A percentile compares a stretch with the other conserved stretches of the same genome.
These are phyloP conservation scores for Lichtheimia corymbifera DNA, from an alignment of 371 early-diverging fungal species.

Conservation along the genomic window DNA sequence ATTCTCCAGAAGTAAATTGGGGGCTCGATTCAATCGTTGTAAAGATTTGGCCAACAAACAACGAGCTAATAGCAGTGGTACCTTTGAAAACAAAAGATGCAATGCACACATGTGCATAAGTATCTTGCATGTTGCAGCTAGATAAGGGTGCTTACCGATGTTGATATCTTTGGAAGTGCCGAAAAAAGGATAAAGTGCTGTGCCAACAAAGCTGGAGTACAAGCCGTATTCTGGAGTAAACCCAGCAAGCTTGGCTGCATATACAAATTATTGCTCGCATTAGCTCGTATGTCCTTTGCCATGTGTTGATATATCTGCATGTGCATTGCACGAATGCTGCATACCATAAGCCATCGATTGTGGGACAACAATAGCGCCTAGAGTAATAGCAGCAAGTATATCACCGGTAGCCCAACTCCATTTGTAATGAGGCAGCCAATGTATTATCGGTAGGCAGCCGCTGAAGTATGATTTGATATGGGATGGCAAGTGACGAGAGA, in stretches of 20 bases:
- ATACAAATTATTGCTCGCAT: neutral
- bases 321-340: too few species aligned
- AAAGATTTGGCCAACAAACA: slow-evolving; percentile 68
- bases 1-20: slow-evolving; percentile 35
- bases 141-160: slow-evolving; percentile 57
- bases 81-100: slow-evolving; percentile 18
- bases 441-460: slow-evolving; percentile 60
- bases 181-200: slow-evolving; percentile 74
- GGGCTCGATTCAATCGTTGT: slow-evolving; percentile 42
- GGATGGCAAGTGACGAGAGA: slow-evolving; percentile 16
- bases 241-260: slow-evolving; percentile 74
- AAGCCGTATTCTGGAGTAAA: slow-evolving; percentile 85
- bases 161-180: slow-evolving; percentile 88
- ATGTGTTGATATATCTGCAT: neutral
- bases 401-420: slow-evolving; percentile 70
- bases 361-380: slow-evolving; percentile 78
- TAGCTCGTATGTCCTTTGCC: too few species aligned
- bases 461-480: slow-evolving; percentile 22
- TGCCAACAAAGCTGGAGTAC: slow-evolving; percentile 83
- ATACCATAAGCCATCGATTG: slow-evolving; percentile 80
- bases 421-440: slow-evolving; percentile 78
- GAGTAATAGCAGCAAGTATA: slow-evolving; percentile 70
- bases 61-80: slow-evolving; percentile 83
- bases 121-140: neutral
- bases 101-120: slow-evolving; percentile 1